phyloP scores from a whole-genome alignment of 2,329 filamentous ascomycete species.

The Karstenula rhodostoma region DNA sequence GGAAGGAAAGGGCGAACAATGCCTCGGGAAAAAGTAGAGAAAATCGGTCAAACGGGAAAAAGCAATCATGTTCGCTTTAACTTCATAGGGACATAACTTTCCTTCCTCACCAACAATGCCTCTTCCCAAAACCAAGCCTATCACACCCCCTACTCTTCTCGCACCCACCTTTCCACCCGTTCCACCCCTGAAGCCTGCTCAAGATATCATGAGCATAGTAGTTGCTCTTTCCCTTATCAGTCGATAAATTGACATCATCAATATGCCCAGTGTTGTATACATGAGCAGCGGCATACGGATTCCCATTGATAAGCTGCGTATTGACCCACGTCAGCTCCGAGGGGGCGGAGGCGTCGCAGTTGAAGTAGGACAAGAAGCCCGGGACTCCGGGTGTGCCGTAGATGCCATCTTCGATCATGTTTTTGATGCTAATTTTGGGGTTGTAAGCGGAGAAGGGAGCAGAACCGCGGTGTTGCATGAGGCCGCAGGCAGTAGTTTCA shows the following conservation, averaged over 20 bases:
- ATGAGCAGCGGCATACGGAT: constrained; percentile 26
- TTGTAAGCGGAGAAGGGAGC: constrained; percentile 9
- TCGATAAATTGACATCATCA: constrained; percentile 15
- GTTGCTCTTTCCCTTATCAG: constrained; percentile 14
- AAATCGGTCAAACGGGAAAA: background rate
- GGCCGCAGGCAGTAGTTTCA: constrained; percentile 23
- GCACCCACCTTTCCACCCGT: constrained; percentile 18
- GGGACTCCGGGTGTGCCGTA: constrained; percentile 17
- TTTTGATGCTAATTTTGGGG: constrained; percentile 22
- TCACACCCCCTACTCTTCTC: constrained; percentile 15
- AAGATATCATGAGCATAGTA: constrained; percentile 28
- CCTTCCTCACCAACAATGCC: constrained; percentile 8
- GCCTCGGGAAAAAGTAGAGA: background rate
- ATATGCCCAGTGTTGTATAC: constrained; percentile 26
- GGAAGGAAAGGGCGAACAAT: background rate
- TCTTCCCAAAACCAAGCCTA: constrained; percentile 12
- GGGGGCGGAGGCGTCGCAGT: constrained; percentile 5
- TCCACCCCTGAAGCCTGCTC: constrained; percentile 27
- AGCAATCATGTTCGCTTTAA: background rate
- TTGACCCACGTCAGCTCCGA: constrained; percentile 18
- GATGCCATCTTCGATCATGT: constrained; percentile 23
- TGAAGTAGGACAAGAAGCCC: constrained; percentile 24
- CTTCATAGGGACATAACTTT: background rate
- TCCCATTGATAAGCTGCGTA: constrained; percentile 15
- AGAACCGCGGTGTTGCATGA: constrained; percentile 26